A percentile compares a stretch with the other conserved stretches of the same genome.
Conservation (phyloP, 306 rosid genomes). For the Hylodesmum podocarpum region DNA sequence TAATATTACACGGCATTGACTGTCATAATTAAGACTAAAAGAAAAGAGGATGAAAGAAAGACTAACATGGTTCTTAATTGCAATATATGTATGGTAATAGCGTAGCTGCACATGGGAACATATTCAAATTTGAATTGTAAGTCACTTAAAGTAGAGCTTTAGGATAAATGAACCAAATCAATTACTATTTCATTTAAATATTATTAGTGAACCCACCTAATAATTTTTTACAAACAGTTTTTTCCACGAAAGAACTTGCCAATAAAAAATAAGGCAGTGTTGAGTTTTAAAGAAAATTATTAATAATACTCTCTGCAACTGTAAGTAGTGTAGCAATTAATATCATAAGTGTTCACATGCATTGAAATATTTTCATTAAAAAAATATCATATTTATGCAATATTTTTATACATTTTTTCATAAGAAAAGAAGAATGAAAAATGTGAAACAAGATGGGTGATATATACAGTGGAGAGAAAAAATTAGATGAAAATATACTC, state of each 20-base stretch:
- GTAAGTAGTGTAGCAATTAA: neutral
- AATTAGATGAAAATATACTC: neutral
- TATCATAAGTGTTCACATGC: neutral
- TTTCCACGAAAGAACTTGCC: neutral
- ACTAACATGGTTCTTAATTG: neutral
- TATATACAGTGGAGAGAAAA: neutral
- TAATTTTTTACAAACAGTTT: neutral
- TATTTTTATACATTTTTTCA: too few relatives aligned
- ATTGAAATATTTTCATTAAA: neutral
- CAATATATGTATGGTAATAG: neutral
- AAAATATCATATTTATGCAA: too few relatives aligned
- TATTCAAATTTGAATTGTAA: neutral
- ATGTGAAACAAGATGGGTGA: neutral
- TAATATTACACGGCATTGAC: conserved; percentile 20
- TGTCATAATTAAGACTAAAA: neutral
- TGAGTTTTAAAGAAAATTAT: neutral
- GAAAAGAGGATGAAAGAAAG: neutral
- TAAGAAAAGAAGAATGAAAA: neutral
- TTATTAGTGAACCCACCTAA: neutral
- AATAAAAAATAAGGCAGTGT: neutral
- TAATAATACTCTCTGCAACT: neutral
- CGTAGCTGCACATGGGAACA: conserved; percentile 13
- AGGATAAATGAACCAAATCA: neutral
- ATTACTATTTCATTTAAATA: neutral
- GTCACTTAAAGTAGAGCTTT: neutral